Base-by-base conservation (phyloP, 2,329 filamentous ascomycete species). In the Scleromitrula shiraiana region DNA sequence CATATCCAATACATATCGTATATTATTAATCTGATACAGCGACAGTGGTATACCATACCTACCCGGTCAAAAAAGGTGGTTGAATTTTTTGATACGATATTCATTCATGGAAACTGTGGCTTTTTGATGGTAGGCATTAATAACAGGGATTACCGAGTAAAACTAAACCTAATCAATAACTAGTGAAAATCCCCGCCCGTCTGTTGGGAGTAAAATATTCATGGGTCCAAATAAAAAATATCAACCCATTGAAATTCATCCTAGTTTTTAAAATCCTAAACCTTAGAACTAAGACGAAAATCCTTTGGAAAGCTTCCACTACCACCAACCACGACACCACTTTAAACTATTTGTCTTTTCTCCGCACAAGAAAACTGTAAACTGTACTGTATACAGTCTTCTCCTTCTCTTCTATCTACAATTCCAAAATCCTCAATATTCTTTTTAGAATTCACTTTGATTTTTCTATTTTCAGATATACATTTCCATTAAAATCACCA, bases 171-270 rank as follows among this genome's bases (percentile, higher is more conserved):
- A 22, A 41, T 47, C 4, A 19, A n/a, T 15, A 10, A 22, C 37
- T 47, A 47, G 45, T 20, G 17, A 19, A 26, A 35, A 32, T 36
- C 27, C 15, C 35, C 45, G 10, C 17, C 45, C 22, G 45, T 47
- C 45, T 47, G 45, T 47, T 47, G 45, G 45, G 45, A 47, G 33
- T 14, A 10, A 7, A 17, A 19, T 14, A 33, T n/a, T n/a, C n/a
- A n/a, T n/a, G n/a, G 44, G 44, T 41, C 19, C 22, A 19, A 37
- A 37, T 41, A 47, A 47, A 42, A 36, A 27, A 26, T 15, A 23
- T 47, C 45, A 47, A 41, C 45, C n/a, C 45, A 41, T 47, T 47
- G 45, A 41, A 27, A 26, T 20, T 47, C 30, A 47, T 47, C 35
- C 44, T 20, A 35, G 44, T 24, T n/a, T n/a, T n/a, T n/a, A n/a